These are phyloP conservation scores for Fusarium secorum DNA, from an alignment of 2,329 filamentous ascomycete species.

Conservation along the genomic window DNA sequence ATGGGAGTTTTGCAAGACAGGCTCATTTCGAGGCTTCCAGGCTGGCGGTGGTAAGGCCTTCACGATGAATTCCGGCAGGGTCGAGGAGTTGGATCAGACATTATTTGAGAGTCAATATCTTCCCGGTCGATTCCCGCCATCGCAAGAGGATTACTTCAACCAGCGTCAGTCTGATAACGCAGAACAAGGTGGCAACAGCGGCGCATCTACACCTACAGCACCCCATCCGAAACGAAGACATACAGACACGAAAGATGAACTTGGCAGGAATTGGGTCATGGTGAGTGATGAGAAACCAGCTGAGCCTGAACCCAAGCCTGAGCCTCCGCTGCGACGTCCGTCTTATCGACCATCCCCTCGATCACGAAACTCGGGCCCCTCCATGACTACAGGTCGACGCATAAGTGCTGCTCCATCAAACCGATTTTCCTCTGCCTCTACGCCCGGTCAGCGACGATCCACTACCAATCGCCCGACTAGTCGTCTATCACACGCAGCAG, in stretches of 20 bases:
- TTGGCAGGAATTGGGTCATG: conserved; percentile 76
- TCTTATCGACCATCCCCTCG: conserved; percentile 40
- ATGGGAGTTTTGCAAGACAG: conserved; percentile 81
- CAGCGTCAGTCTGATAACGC: conserved; percentile 14
- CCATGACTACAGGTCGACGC: conserved; percentile 51
- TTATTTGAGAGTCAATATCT: conserved; percentile 36
- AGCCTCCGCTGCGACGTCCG: conserved; percentile 39
- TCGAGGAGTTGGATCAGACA: conserved; percentile 35
- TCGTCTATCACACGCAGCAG: conserved; percentile 52
- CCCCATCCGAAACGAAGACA: conserved; percentile 64
- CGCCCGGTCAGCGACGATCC: conserved; percentile 34
- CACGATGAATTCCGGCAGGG: conserved; percentile 52
- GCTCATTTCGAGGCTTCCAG: conserved; percentile 83
- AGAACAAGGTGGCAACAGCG: conserved; percentile 44
- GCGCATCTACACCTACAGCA: conserved; percentile 53
- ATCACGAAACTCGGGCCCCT: conserved; percentile 46
- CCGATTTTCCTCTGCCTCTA: conserved; percentile 45
- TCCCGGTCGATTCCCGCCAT: conserved; percentile 44
- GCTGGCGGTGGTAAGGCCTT: conserved; percentile 83
- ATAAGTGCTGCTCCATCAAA: conserved; percentile 51
- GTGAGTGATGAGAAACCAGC: conserved; percentile 56
- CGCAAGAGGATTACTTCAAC: conserved; percentile 40
- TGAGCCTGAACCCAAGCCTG: conserved; percentile 32
- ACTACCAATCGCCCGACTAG: conserved; percentile 47
- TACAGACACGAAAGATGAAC: conserved; percentile 61